Evolutionary conservation across 148 eudicot species (phyloP).

Genomic region (Bassia scoparia): DNA sequence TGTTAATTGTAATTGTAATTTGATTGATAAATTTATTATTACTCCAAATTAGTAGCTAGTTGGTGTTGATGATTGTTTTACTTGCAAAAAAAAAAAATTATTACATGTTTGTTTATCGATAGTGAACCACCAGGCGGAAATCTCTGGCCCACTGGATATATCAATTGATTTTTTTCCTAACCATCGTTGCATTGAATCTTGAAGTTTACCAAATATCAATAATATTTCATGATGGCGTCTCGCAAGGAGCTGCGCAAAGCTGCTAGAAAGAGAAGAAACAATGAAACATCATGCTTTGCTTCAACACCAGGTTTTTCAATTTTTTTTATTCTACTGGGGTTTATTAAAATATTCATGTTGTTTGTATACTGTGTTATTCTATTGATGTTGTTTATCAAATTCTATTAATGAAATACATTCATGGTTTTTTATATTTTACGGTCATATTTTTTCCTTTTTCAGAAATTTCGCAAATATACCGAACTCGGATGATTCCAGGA

Average conservation of each 20-base stretch:
- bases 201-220: no score
- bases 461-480: constrained; percentile 41
- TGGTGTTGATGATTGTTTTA: no score
- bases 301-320: constrained; percentile 36
- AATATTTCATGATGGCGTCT: not conserved
- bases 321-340: not conserved
- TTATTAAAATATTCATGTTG: not conserved
- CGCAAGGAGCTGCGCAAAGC: constrained; percentile 50
- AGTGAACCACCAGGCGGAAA: no score
- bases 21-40: no score
- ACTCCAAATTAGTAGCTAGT: no score
- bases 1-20: no score
- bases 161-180: no score
- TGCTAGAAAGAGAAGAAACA: constrained; percentile 46
- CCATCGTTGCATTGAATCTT: no score
- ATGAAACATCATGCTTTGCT: constrained; percentile 52
- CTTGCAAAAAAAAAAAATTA: no score
- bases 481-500: not conserved
- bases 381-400: not conserved
- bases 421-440: not conserved
- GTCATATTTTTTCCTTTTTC: not conserved
- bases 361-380: not conserved
- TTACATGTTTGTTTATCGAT: no score
- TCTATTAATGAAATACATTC: not conserved
- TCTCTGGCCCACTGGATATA: no score